Percentiles rank a stretch among this genome's conserved stretches.
Evolutionary conservation across 2,329 filamentous ascomycete genomes (phyloP).

Genomic region (Ophiostoma montium): DNA sequence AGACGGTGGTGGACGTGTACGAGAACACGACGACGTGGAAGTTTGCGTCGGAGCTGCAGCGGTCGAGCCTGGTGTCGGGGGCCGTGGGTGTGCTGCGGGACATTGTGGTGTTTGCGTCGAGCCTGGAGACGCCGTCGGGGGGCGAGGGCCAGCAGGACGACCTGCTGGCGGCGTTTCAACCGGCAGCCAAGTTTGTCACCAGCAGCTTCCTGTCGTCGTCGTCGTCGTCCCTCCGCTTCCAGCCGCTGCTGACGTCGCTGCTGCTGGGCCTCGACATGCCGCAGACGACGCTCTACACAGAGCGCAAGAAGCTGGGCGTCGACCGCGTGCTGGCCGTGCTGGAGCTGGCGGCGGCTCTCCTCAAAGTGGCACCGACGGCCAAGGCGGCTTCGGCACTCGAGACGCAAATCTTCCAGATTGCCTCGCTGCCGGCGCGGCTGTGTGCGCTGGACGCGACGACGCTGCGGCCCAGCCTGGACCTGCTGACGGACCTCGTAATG

Average conservation of each 20-base stretch:
- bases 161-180: constrained; percentile 41
- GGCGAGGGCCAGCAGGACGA: constrained; percentile 37
- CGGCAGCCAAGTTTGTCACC: constrained; percentile 61
- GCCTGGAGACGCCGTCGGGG: constrained; percentile 34
- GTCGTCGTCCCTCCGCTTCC: constrained; percentile 57
- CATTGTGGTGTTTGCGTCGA: constrained; percentile 58
- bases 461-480: constrained; percentile 50
- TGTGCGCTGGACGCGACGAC: constrained; percentile 52
- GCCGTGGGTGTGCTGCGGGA: constrained; percentile 58
- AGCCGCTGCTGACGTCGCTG: constrained; percentile 60
- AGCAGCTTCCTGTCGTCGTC: constrained; percentile 62
- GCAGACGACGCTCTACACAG: constrained; percentile 47
- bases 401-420: constrained; percentile 65
- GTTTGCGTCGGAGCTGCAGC: constrained; percentile 55
- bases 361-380: constrained; percentile 55
- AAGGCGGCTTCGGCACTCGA: constrained; percentile 57
- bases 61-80: constrained; percentile 51
- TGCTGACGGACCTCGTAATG: constrained; percentile 61
- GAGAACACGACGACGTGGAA: constrained; percentile 80
- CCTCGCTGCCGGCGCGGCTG: constrained; percentile 61
- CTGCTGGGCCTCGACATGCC: constrained; percentile 45
- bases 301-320: constrained; percentile 39
- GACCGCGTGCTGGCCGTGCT: constrained; percentile 52
- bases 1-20: constrained; percentile 66
- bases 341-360: constrained; percentile 50